Conservation (phyloP, 768 basidiomycete genomes). For the Rhodotorula toruloides region DNA sequence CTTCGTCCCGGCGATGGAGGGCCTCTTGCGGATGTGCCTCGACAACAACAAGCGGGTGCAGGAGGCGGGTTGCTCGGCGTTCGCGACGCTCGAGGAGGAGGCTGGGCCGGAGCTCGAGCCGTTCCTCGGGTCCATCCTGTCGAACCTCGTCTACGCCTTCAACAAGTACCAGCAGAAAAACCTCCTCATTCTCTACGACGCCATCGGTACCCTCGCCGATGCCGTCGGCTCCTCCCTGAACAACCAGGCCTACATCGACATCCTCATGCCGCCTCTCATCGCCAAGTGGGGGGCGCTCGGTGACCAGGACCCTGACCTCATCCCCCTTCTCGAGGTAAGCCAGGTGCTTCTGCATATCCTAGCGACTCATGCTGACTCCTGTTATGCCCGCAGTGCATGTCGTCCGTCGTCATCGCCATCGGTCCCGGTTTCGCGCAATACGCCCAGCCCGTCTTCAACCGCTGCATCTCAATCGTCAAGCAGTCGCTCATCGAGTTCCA, state of each 20-base stretch:
- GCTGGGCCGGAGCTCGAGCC: conserved; percentile 84
- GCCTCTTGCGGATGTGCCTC: conserved; percentile 90
- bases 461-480: conserved; percentile 81
- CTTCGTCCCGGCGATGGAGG: conserved; percentile 98
- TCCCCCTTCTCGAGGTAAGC: conserved; percentile 84
- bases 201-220: conserved; percentile 96
- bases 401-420: conserved; percentile 94
- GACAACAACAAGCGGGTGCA: conserved; percentile 99
- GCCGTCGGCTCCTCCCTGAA: conserved; percentile 84
- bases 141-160: conserved; percentile 92
- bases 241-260: conserved; percentile 80
- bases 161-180: conserved; percentile 99
- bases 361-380: not conserved
- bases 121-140: conserved; percentile 88
- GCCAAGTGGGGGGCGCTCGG: conserved; percentile 81
- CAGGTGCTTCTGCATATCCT: not conserved
- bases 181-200: conserved; percentile 95
- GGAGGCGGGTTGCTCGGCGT: conserved; percentile 97
- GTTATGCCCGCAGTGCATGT: conserved; percentile 66
- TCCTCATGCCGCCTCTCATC: conserved; percentile 91
- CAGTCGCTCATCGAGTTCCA: conserved; percentile 77
- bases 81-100: conserved; percentile 97
- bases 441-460: conserved; percentile 83
- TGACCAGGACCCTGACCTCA: conserved; percentile 86
- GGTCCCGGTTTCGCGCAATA: conserved; percentile 81